Evolutionary conservation across 2,329 filamentous ascomycete species (phyloP), one percentile per base, ranked within the genome.

Genomic region (Ceratocystis harringtonii): DNA sequence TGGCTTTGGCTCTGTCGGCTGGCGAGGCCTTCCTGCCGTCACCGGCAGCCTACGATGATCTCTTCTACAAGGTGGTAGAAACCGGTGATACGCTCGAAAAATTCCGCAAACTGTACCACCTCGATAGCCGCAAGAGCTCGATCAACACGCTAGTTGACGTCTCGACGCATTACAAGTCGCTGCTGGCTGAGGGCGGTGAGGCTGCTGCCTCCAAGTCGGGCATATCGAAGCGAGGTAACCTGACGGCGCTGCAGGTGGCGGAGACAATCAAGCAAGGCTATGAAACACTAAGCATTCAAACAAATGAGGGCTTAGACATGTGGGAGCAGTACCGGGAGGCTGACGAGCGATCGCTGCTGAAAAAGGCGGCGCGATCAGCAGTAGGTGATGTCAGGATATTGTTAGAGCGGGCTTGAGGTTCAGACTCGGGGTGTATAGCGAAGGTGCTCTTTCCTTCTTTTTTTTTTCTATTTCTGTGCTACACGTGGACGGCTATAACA

Each of bases 41-140:
- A 36, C 86, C 91, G 0, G 83, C 88, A 19, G 86, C 90, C 1
- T 97, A 97, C 74, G 94, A 99, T 71, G 94, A 99, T 72, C 80
- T 99, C 0, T 97, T 99, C 77, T 99, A 99, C 82, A 99, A 99
- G 76, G 83, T 97, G 1, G 91, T 97, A 30, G 94, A 99, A 75
- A 89, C 87, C 1, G 90, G 92, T 10, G 90, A 95, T 61, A 82
- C 90, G 12, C 81, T 97, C 25, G 78, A 81, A 41, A 90, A 89
- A 72, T 96, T 97, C 76, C 84, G 90, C 50, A 84, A 91, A 68
- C 86, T 83, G 8, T 97, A 94, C 74, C 76, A 78, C 3, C 75
- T 87, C 17, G 77, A 76, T 1, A 82, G 80, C 67, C 75, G 83
- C 58, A 83, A 81, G 58, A 88, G 81, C 75, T 89, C 89, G 2